Evolutionary conservation across 2,329 filamentous ascomycete species (phyloP), one percentile per base, ranked within the genome.

Genomic region (Claviceps lovelessii): DNA sequence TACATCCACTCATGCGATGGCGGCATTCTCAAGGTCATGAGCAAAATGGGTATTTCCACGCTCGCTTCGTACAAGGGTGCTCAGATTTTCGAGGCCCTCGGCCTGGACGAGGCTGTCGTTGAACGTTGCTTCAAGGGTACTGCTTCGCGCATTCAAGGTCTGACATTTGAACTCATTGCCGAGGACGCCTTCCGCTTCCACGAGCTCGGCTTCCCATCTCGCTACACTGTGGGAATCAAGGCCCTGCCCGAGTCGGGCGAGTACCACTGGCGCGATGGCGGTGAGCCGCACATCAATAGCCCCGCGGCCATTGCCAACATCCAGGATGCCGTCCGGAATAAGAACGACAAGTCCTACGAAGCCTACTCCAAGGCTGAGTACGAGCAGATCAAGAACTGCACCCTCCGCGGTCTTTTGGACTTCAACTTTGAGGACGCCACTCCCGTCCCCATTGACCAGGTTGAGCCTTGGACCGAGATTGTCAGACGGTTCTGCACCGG

Each of bases 1-100:
- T 97, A 96, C 79, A 95, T 94, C 74, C 88, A 94, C 70, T 96
- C 91, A 58, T 91, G 88, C 64, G 90, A 96, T 62, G 91, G 91
- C 65, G 91, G 91, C 74, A 95, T 97, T 60, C 77, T 97, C 60
- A 97, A 97, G 73, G 91, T 97, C 68, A 97, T 97, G 91, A 93
- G 86, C 70, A 97, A 97, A 78, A 97, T 97, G 91, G 91, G 91
- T 75, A 97, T 97, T 60, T 96, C 91, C 7, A 97, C 91, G 37
- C 77, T 97, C 49, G 89, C 91, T 65, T 91, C 86, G 61, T 97
- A 97, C 77, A 97, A 97, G 77, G 91, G 91, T 66, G 91, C 91
- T 55, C 91, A 97, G 74, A 97, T 97, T 60, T 97, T 96, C 62
- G 91, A 97, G 69, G 90, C 90, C 51, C 85, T 97, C 47, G 91